Evolutionary conservation across 192 early-diverging fungal genomes (phyloP), one percentile per base, ranked within the genome.

Genomic region (Glomus cerebriforme): DNA sequence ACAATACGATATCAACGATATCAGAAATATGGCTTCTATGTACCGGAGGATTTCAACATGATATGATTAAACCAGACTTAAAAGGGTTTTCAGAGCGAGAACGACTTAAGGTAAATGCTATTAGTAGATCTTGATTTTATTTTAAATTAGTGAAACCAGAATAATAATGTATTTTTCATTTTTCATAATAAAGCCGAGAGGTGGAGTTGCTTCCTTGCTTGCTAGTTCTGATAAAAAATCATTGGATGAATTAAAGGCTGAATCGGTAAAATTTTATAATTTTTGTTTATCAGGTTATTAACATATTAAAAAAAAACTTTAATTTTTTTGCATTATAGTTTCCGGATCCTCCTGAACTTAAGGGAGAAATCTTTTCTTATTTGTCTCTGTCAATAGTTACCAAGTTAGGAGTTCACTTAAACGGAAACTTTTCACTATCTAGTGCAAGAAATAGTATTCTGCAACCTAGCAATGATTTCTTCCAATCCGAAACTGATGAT

Each of bases 401-500:
- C 2, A 59, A 39, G 9, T 13, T 85, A 19, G 67, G 64, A 4
- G 84, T 86, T 10, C 81, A 85, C 31, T 37, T 85, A 32, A 84
- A 86, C 66, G 85, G 84, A 2, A 73, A 15, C 1, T 86, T 85
- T 74, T 84, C 73, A 1, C 17, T 85, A 37, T 77, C 77, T 7
- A 82, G 80, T 12, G 76, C 79, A 35, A 79, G 85, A 24, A 79
- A 75, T 26, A 69, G 24, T 7, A 29, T 84, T 54, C n/a, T 73
- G 9, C 27, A 58, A 7, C 32, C 71, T 8, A 31, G 24, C 10
- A 47, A 22, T 71, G 34, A 73, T 27, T 68, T 37, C 17, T n/a
- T 35, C 3, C 22, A 58, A 32, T 24, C 45, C 0, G 43, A 73
- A n/a, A n/a, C 3, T 27, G 8, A n/a, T 22, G 5, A 37, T 15